Conservation (phyloP, 441 rosid species). For the Dalechampia spathulata region DNA sequence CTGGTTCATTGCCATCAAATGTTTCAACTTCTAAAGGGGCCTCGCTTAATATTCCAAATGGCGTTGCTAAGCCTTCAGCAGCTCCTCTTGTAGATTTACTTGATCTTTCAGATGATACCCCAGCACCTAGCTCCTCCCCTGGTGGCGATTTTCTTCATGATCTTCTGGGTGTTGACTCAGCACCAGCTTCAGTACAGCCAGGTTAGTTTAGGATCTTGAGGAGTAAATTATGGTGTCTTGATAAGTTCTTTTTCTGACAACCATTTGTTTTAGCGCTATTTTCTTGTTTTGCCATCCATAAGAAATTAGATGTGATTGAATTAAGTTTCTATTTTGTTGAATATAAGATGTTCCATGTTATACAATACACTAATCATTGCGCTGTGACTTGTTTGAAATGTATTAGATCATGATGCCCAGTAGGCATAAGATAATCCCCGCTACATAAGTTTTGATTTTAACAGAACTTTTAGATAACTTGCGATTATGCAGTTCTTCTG, state of each 20-base stretch:
- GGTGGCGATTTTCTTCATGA: conserved; percentile 87
- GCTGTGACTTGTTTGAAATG: not conserved
- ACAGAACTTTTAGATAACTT: not conserved
- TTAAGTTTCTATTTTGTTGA: not conserved
- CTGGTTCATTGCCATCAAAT: conserved; percentile 64
- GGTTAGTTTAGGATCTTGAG: conserved; percentile 44
- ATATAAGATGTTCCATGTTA: not conserved
- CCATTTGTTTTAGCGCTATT: too few species aligned
- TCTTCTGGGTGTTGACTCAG: conserved; percentile 77
- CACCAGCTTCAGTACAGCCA: conserved; percentile 45
- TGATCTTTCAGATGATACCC: conserved; percentile 79
- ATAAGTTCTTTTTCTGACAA: too few species aligned
- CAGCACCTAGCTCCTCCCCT: conserved; percentile 76
- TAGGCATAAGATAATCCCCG: not conserved
- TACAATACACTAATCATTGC: not conserved
- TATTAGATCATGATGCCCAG: not conserved
- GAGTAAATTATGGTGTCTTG: too few species aligned
- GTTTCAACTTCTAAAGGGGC: conserved; percentile 51
- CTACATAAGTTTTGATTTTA: not conserved
- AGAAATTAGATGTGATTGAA: conserved; percentile 3
- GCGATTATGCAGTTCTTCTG: not conserved
- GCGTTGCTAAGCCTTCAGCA: conserved; percentile 62
- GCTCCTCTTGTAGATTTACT: conserved; percentile 90
- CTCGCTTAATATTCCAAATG: conserved; percentile 79
- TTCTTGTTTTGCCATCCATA: too few species aligned